A percentile compares a stretch with the other conserved stretches of the same genome.
These are phyloP conservation scores for Apophysomyces sp. DNA, from an alignment of 371 early-diverging fungal genomes.

Conservation along the genomic window DNA sequence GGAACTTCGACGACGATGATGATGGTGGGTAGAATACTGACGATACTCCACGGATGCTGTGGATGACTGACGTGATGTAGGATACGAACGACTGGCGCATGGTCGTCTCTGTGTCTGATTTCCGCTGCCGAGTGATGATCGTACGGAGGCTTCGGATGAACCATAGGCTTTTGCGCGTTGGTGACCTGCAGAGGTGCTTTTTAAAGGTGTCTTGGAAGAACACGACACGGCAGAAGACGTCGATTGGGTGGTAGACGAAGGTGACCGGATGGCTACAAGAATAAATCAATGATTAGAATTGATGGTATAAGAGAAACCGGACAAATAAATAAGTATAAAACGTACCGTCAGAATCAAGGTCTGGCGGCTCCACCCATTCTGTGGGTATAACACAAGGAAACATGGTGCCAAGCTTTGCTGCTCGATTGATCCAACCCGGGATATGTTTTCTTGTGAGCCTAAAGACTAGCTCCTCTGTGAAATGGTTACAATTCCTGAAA, in stretches of 20 bases:
- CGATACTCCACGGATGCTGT: conserved; percentile 12
- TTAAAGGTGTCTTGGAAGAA: conserved; percentile 12
- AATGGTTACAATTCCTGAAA: conserved; percentile 60
- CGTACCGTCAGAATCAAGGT: conserved; percentile 24
- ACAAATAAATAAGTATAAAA: conserved; percentile 1
- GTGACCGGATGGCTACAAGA: not conserved
- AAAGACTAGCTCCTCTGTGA: conserved; percentile 46
- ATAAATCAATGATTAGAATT: not conserved
- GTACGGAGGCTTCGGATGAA: conserved; percentile 7
- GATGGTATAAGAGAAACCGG: not conserved
- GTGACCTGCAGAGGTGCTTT: conserved; percentile 1
- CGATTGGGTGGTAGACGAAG: not conserved
- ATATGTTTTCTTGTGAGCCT: conserved; percentile 39
- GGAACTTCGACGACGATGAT: conserved; percentile 10
- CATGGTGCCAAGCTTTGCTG: conserved; percentile 54
- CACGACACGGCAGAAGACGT: conserved; percentile 7
- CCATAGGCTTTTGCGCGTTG: not conserved
- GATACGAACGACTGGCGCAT: conserved; percentile 4
- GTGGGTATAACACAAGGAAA: conserved; percentile 62
- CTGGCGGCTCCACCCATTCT: conserved; percentile 58
- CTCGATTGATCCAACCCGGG: conserved; percentile 61
- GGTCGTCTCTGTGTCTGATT: not conserved
- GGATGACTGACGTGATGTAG: conserved; percentile 14
- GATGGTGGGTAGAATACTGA: conserved; percentile 6
- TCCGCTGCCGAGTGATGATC: not conserved